phyloP scores from a whole-genome alignment of 139 green algal genomes.

The Chlamydomonas schloesseri region DNA sequence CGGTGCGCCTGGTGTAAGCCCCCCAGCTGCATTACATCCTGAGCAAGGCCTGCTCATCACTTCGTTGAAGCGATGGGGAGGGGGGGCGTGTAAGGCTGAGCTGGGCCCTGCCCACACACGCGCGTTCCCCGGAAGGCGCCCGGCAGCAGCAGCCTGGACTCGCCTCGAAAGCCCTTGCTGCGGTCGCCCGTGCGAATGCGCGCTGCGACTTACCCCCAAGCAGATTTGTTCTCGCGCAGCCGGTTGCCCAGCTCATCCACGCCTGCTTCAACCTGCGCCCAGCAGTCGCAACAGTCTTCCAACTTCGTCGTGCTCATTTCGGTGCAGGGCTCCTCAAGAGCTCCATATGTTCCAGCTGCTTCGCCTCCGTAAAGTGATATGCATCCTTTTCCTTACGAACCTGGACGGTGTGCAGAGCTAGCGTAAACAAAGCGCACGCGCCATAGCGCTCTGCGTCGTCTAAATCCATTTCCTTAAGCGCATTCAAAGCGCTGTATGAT shows the following conservation, averaged over 20 bases:
- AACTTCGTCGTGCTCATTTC: too few relatives aligned
- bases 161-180: too few relatives aligned
- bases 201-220: constrained; percentile 14
- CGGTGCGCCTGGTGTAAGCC: too few relatives aligned
- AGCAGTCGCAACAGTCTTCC: not conserved
- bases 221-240: constrained; percentile 34
- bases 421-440: constrained; percentile 73
- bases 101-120: too few relatives aligned
- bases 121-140: not conserved
- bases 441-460: constrained; percentile 73
- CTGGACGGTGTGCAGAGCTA: constrained; percentile 76
- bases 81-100: not conserved
- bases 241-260: constrained; percentile 49
- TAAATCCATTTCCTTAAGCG: constrained; percentile 52
- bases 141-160: not conserved
- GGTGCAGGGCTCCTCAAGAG: too few relatives aligned
- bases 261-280: constrained; percentile 54
- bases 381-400: not conserved
- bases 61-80: too few relatives aligned
- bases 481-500: too few relatives aligned
- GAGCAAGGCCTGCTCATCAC: too few relatives aligned
- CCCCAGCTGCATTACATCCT: too few relatives aligned
- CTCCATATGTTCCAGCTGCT: too few relatives aligned
- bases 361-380: too few relatives aligned
- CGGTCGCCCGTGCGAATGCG: too few relatives aligned